A percentile compares a stretch with the other conserved stretches of the same genome.
These are phyloP conservation scores for Tricholoma sp. DNA, from an alignment of 768 basidiomycete species.

Conservation along the genomic window DNA sequence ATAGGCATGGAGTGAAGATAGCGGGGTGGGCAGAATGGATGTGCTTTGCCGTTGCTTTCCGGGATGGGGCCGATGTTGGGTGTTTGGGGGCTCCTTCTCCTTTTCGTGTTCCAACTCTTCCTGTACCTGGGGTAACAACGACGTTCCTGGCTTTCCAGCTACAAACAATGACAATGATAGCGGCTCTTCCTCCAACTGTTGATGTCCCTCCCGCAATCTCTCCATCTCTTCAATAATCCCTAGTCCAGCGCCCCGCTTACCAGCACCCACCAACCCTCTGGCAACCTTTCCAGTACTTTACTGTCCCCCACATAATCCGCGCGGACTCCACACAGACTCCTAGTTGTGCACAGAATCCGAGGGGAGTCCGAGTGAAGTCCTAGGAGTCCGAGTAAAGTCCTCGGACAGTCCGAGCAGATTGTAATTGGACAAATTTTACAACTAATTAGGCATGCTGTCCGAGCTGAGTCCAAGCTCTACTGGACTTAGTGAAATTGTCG, in stretches of 20 bases:
- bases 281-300: constrained; percentile 66
- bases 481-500: no score
- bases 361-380: no score
- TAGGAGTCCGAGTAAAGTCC: no score
- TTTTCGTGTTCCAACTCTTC: neutral
- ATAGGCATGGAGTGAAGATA: constrained; percentile 71
- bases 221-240: constrained; percentile 67
- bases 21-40: constrained; percentile 37
- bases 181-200: constrained; percentile 6
- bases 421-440: no score
- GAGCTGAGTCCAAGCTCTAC: no score
- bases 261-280: constrained; percentile 68
- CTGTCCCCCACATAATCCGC: no score
- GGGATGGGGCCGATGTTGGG: constrained; percentile 9
- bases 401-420: no score
- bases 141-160: neutral
- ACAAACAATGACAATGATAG: neutral
- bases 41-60: constrained; percentile 13
- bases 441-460: no score
- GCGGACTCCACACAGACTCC: no score
- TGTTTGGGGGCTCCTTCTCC: no score
- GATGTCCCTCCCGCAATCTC: constrained; percentile 42
- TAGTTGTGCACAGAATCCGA: no score
- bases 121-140: neutral
- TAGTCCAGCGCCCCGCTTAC: constrained; percentile 86